Percentiles rank a stretch among this genome's conserved stretches.
phyloP scores from a whole-genome alignment of 2,329 filamentous ascomycete genomes.

The Aspergillus sojae region DNA sequence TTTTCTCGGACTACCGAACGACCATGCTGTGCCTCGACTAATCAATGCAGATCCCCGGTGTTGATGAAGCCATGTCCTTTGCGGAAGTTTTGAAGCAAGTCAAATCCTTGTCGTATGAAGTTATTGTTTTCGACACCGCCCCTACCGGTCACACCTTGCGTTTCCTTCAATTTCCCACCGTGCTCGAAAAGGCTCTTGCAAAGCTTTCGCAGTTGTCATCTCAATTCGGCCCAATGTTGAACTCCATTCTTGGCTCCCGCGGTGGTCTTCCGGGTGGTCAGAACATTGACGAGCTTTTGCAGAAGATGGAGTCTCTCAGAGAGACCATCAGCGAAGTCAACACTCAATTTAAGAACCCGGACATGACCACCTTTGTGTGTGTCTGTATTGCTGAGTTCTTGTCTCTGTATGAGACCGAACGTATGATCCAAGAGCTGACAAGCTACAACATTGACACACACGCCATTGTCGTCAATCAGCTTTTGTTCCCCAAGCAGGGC shows the following conservation, averaged over 20 bases:
- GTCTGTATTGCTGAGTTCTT: slow-evolving; percentile 98
- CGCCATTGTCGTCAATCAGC: slow-evolving; percentile 96
- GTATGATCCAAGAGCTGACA: slow-evolving; percentile 97
- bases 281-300: slow-evolving; percentile 86
- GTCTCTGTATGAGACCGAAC: slow-evolving; percentile 95
- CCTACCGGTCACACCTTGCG: slow-evolving; percentile 97
- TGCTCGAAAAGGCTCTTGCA: slow-evolving; percentile 96
- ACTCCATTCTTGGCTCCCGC: slow-evolving; percentile 80
- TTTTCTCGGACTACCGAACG: neutral
- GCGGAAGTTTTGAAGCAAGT: slow-evolving; percentile 99
- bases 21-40: neutral
- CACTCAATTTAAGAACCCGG: slow-evolving; percentile 95
- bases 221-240: slow-evolving; percentile 95
- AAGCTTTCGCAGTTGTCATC: slow-evolving; percentile 92
- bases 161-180: slow-evolving; percentile 96
- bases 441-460: slow-evolving; percentile 95
- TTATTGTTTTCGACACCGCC: slow-evolving; percentile 98
- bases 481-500: slow-evolving; percentile 84
- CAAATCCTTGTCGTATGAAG: slow-evolving; percentile 97
- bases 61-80: slow-evolving; percentile 99
- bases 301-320: slow-evolving; percentile 91
- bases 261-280: slow-evolving; percentile 87
- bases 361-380: slow-evolving; percentile 95
- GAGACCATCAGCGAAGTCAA: slow-evolving; percentile 96
- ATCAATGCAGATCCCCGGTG: slow-evolving; percentile 82